Conservation (phyloP, 106 monocot species). For the Dendrobium officinale region DNA sequence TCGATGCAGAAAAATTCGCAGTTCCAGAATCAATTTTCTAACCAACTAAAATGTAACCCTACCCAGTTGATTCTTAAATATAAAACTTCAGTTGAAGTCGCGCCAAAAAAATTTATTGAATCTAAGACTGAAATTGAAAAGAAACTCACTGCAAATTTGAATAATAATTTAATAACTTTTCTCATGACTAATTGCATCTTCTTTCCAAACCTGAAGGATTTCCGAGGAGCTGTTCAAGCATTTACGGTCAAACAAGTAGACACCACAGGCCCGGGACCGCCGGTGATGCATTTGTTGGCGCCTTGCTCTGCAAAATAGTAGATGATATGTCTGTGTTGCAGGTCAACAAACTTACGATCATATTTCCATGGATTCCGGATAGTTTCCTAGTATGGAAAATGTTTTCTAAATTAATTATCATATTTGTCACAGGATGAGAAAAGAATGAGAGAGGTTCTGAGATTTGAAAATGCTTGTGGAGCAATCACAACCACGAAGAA, state of each 20-base stretch:
- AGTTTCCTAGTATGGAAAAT: too few species aligned
- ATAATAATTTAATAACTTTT: too few species aligned
- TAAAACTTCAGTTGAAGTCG: too few species aligned
- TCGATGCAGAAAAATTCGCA: too few species aligned
- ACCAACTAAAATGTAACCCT: too few species aligned
- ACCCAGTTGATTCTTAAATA: too few species aligned
- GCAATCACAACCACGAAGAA: slow-evolving; percentile 88
- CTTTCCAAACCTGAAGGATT: slow-evolving; percentile 43
- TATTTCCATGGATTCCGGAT: too few species aligned
- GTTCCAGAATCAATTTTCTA: too few species aligned
- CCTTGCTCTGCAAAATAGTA: slow-evolving; percentile 46
- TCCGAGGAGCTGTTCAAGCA: slow-evolving; percentile 55
- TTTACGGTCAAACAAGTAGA: slow-evolving; percentile 63
- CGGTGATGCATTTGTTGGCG: slow-evolving; percentile 88
- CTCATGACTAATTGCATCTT: not conserved
- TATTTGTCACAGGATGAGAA: slow-evolving; percentile 54
- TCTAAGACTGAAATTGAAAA: too few species aligned
- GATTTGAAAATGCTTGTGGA: slow-evolving; percentile 67
- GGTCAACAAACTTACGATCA: slow-evolving; percentile 13
- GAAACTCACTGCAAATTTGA: too few species aligned
- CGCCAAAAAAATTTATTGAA: too few species aligned
- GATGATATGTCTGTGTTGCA: slow-evolving; percentile 62
- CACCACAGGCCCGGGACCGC: slow-evolving; percentile 58
- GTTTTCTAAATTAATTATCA: too few species aligned
- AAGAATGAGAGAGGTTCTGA: slow-evolving; percentile 53